Evolutionary conservation across 1,284 basidiomycete genomes (phyloP).

Genomic region (Veloporphyrellus conicus): DNA sequence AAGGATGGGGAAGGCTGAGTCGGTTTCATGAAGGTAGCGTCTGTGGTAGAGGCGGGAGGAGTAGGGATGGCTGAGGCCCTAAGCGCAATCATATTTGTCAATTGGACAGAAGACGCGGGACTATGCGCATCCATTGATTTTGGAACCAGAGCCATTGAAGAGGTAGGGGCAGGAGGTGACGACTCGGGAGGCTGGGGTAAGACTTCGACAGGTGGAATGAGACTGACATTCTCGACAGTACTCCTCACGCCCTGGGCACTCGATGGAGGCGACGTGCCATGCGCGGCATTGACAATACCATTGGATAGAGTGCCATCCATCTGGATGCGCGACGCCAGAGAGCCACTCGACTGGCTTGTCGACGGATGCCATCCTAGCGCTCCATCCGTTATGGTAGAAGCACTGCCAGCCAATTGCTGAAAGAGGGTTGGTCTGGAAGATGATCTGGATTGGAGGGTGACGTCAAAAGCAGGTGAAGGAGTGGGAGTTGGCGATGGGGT

Average conservation of each 20-base stretch:
- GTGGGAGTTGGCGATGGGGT: constrained; percentile 24
- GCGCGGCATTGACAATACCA: not conserved
- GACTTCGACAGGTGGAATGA: constrained; percentile 33
- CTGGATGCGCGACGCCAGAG: constrained; percentile 29
- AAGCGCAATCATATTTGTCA: not conserved
- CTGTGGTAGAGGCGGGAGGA: not conserved
- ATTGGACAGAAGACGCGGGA: not conserved
- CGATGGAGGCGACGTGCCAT: not conserved
- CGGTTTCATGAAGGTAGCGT: not conserved
- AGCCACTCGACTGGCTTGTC: constrained; percentile 10
- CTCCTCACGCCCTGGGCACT: not conserved
- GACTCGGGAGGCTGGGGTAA: constrained; percentile 19
- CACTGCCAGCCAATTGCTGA: constrained; percentile 18
- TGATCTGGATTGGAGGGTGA: constrained; percentile 5
- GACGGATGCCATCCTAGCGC: not conserved
- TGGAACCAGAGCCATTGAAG: constrained; percentile 1
- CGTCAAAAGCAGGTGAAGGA: constrained; percentile 1
- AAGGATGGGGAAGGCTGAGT: not conserved
- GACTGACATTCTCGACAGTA: constrained; percentile 2
- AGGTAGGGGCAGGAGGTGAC: constrained; percentile 11
- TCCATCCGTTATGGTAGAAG: not conserved
- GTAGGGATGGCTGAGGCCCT: constrained; percentile 1
- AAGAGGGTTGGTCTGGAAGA: constrained; percentile 24
- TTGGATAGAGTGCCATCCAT: constrained; percentile 11
- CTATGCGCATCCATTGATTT: not conserved